phyloP scores from a whole-genome alignment of 225 moss, liverwort and hornwort species.

The Physcomitrium patens region DNA sequence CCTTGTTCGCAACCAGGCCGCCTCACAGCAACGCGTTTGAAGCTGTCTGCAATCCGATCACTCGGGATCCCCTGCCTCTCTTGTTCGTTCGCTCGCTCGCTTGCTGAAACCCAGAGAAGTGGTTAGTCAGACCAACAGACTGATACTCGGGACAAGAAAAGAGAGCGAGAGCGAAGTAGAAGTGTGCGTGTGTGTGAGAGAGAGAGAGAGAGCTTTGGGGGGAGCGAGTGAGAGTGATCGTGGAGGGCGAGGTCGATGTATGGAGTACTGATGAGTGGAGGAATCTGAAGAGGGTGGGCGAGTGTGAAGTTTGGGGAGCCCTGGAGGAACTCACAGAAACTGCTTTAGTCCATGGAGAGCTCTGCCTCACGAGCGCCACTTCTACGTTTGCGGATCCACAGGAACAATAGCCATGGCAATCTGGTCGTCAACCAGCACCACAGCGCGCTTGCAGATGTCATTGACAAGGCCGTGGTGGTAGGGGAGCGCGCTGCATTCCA shows the following conservation, averaged over 20 bases:
- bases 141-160: background rate
- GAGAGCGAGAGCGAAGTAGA: background rate
- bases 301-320: background rate
- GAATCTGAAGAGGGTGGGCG: background rate
- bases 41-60: conserved; percentile 38
- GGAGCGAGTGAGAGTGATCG: conserved; percentile 22
- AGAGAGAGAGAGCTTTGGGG: background rate
- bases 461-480: conserved; percentile 46
- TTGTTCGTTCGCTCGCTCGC: background rate
- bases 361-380: conserved; percentile 26
- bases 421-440: conserved; percentile 24
- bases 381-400: conserved; percentile 44
- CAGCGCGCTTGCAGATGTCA: conserved; percentile 34
- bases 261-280: background rate
- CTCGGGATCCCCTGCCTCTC: background rate
- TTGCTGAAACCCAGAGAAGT: too few species aligned
- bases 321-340: conserved; percentile 14
- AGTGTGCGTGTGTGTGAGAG: too few species aligned
- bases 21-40: conserved; percentile 28
- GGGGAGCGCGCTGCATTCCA: conserved; percentile 49
- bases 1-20: background rate
- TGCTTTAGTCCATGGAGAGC: conserved; percentile 40
- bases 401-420: conserved; percentile 11
- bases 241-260: conserved; percentile 24
- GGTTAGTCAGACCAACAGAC: too few species aligned